Percentiles rank a stretch among this genome's conserved stretches.
phyloP scores from a whole-genome alignment of 257 asterid genomes.

The Solanum pimpinellifolium region DNA sequence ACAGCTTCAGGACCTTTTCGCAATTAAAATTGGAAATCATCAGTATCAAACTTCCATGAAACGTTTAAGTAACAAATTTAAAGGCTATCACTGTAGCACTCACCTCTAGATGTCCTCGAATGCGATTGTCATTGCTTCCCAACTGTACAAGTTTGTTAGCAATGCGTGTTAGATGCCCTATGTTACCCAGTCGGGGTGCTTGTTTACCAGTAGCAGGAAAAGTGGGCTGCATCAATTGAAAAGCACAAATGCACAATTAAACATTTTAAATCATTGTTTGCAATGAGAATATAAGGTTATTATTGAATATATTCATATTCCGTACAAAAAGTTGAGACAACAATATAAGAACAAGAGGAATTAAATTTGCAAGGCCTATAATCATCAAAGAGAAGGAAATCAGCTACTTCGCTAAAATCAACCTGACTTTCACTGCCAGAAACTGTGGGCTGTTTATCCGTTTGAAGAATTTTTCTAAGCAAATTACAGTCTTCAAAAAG shows the following conservation, averaged over 20 bases:
- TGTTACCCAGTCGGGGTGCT: slow-evolving; percentile 70
- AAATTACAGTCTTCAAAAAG: slow-evolving; percentile 61
- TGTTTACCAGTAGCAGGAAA: slow-evolving; percentile 45
- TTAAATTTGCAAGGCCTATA: background rate
- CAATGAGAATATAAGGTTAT: background rate
- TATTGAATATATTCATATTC: background rate
- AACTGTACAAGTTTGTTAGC: slow-evolving; percentile 68
- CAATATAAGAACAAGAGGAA: background rate
- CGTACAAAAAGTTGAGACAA: background rate
- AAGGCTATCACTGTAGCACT: background rate
- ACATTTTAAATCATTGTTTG: background rate
- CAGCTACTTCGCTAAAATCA: background rate
- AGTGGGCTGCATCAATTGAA: slow-evolving; percentile 58
- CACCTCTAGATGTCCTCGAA: slow-evolving; percentile 71
- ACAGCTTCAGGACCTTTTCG: background rate
- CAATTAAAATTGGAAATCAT: background rate
- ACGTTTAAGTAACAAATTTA: background rate
- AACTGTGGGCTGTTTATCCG: slow-evolving; percentile 45
- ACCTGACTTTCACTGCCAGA: slow-evolving; percentile 52
- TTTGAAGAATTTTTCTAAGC: slow-evolving; percentile 60
- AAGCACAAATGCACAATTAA: background rate
- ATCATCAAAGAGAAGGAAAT: background rate
- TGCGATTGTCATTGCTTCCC: slow-evolving; percentile 36
- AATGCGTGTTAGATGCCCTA: slow-evolving; percentile 78
- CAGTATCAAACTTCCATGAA: background rate